These are phyloP conservation scores for Lasiodiplodia citricola DNA, from an alignment of 2,329 filamentous ascomycete genomes.

Conservation along the genomic window DNA sequence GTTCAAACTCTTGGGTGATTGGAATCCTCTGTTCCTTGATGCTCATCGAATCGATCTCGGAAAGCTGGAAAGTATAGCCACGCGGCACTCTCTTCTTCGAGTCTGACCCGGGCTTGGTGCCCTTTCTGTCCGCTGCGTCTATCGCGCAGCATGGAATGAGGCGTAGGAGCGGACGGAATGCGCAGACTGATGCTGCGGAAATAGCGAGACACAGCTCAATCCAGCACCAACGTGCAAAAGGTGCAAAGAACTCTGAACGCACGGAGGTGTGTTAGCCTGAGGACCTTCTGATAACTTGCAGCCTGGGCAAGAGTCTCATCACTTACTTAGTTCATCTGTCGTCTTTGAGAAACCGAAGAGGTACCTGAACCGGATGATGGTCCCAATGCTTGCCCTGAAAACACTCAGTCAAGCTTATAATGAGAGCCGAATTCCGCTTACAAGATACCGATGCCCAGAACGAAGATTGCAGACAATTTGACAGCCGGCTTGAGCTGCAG, in stretches of 20 bases:
- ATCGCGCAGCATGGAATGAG: not conserved
- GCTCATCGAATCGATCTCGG: constrained; percentile 1
- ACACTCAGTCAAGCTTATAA: not conserved
- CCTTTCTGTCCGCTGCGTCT: not conserved
- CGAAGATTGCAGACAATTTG: constrained; percentile 9
- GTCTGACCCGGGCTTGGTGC: not conserved
- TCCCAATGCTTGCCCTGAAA: constrained; percentile 15
- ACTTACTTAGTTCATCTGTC: not conserved
- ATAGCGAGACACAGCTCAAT: constrained; percentile 8
- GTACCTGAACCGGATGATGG: constrained; percentile 7
- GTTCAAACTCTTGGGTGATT: not conserved
- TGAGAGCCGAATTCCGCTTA: not conserved
- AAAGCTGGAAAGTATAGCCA: constrained; percentile 7
- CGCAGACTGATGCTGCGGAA: not conserved
- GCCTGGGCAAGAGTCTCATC: not conserved
- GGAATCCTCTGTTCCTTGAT: not conserved
- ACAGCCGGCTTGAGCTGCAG: constrained; percentile 3
- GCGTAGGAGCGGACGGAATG: constrained; percentile 9
- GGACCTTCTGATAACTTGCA: too few species aligned
- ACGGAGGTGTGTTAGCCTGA: not conserved
- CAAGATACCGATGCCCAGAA: constrained; percentile 14
- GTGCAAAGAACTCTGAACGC: not conserved
- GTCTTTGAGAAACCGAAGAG: not conserved
- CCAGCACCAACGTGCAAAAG: not conserved
- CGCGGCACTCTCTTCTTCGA: not conserved